Evolutionary conservation across 352 stramenopile species (phyloP), one percentile per base, ranked within the genome.

Genomic region (Pythium periplocum): DNA sequence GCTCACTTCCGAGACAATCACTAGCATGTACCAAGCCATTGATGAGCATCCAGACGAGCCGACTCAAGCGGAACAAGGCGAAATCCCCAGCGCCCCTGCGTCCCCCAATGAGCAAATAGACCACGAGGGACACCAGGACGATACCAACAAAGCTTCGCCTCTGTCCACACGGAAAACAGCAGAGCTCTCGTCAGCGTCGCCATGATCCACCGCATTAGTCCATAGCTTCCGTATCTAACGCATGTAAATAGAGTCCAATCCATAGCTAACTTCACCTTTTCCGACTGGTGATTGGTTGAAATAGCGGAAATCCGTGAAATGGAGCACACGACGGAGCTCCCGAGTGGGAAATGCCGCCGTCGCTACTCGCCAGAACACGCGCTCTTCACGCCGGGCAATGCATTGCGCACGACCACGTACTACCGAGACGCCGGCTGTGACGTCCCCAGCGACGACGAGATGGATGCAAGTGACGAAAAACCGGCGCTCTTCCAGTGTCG

Each of bases 301-400:
- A 33, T 52, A 6, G 5, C 3, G 30, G 26, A 50, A 26, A 37
- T 51, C 10, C 38, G 11, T 10, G 32, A 52, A 36, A n/a, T 73
- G 67, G 71, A 85, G 53, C 48, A 59, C 6, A 17, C 64, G 39
- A 43, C 47, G 36, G 57, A 67, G 57, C 48, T 76, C 7, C 7
- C 61, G 37, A 71, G 45, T n/a, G 75, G 75, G 51, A 83, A 86
- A 59, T 82, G 61, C 51, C 42, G 69, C 36, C 75, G 75, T 32
- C 64, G 63, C 34, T 77, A 74, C 59, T 80, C 72, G 38, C 73
- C 75, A n/a, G 70, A 82, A 35, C 68, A 82, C 55, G 43, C 61
- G 43, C 42, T 81, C 11, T 86, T 86, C 46, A 62, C 69, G 8
- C 53, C 66, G 17, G 75, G 72, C 4, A 78, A 79, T 42, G 63